Percentiles rank a stretch among this genome's conserved stretches.
These are phyloP conservation scores for Polyplosphaeria fusca DNA, from an alignment of 495 filamentous ascomycete species.

Conservation along the genomic window DNA sequence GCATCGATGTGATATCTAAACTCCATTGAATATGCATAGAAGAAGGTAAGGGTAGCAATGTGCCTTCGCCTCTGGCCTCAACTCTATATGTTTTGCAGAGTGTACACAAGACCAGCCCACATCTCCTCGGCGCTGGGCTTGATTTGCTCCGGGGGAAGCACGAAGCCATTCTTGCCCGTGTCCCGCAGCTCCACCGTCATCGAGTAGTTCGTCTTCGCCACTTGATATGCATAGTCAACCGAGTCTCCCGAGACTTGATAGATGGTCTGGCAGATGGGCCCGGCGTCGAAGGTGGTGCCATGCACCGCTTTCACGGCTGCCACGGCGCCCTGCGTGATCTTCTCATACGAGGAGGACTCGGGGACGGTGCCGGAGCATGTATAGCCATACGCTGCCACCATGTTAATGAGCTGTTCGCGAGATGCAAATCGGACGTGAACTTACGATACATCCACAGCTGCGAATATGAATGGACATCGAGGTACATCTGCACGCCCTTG, in stretches of 20 bases:
- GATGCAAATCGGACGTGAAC: constrained; percentile 36
- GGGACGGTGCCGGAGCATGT: constrained; percentile 47
- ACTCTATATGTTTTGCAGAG: constrained; percentile 53
- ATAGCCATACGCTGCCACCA: constrained; percentile 46
- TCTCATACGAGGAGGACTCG: constrained; percentile 40
- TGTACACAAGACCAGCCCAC: constrained; percentile 54
- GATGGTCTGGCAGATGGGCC: constrained; percentile 57
- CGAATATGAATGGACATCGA: constrained; percentile 60
- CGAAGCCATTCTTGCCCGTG: constrained; percentile 51
- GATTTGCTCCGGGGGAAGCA: constrained; percentile 57
- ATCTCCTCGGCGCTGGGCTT: constrained; percentile 50
- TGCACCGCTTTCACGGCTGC: constrained; percentile 45
- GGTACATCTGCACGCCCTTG: constrained; percentile 56
- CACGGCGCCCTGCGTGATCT: constrained; percentile 35
- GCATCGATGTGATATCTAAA: too few species aligned
- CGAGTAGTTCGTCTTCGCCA: constrained; percentile 50
- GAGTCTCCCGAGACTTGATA: constrained; percentile 56
- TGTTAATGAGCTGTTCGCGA: constrained; percentile 41
- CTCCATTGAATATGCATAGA: too few species aligned
- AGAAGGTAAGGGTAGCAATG: too few species aligned
- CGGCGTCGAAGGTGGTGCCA: constrained; percentile 46
- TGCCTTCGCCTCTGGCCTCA: too few species aligned
- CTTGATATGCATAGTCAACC: constrained; percentile 55
- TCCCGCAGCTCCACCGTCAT: constrained; percentile 57
- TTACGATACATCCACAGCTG: constrained; percentile 49